A percentile compares a stretch with the other conserved stretches of the same genome.
phyloP scores from a whole-genome alignment of 495 filamentous ascomycete species.

The Penicillium simplicissimum region DNA sequence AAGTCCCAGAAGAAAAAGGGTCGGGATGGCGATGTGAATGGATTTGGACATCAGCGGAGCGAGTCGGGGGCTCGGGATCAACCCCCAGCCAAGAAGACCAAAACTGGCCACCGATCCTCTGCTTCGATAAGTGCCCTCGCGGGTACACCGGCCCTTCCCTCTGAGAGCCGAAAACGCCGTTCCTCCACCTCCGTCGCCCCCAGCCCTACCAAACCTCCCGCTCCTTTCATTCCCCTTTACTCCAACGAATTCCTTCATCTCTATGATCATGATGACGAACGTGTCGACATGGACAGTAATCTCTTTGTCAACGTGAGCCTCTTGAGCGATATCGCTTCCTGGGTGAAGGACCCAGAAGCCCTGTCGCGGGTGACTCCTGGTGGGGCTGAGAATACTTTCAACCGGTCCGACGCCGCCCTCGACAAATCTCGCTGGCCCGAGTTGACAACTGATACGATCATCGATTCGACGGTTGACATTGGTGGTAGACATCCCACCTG shows the following conservation, averaged over 20 bases:
- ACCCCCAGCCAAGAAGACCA: conserved; percentile 68
- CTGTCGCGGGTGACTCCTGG: conserved; percentile 45
- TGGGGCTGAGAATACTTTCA: conserved; percentile 49
- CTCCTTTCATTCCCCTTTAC: conserved; percentile 54
- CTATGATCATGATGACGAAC: conserved; percentile 58
- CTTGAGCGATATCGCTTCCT: conserved; percentile 64
- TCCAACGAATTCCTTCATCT: conserved; percentile 71
- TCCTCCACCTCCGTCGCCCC: conserved; percentile 45
- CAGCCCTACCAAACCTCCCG: conserved; percentile 56
- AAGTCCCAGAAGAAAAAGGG: conserved; percentile 77
- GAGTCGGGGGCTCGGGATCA: conserved; percentile 57
- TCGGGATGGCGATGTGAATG: conserved; percentile 50
- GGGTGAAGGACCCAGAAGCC: conserved; percentile 66
- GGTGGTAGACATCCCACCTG: conserved; percentile 57
- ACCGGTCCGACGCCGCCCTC: conserved; percentile 52
- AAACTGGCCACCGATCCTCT: conserved; percentile 70
- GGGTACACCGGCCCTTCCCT: conserved; percentile 32
- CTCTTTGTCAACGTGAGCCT: conserved; percentile 68
- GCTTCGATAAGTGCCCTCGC: conserved; percentile 66
- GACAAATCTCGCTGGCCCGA: conserved; percentile 55
- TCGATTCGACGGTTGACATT: conserved; percentile 44
- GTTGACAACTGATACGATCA: conserved; percentile 48
- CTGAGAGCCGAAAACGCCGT: conserved; percentile 55
- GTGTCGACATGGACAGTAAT: conserved; percentile 55
- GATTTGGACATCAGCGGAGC: conserved; percentile 43